Conservation (phyloP, 345 rosid genomes). For the Lumnitzera littorea region DNA sequence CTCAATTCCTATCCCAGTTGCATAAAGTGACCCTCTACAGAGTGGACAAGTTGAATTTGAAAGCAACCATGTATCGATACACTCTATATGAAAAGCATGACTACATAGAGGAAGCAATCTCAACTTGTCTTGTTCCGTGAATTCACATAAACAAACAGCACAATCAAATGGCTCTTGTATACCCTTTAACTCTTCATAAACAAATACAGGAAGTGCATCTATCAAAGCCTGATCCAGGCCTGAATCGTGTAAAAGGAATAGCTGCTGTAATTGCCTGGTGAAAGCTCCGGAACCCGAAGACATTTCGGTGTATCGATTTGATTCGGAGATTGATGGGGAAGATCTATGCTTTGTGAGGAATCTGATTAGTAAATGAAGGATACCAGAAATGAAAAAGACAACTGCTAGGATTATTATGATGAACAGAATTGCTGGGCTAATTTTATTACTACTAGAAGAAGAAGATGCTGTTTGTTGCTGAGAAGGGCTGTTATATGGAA, state of each 20-base stretch:
- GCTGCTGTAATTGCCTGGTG: constrained; percentile 81
- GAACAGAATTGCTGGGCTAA: constrained; percentile 60
- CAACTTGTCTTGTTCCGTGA: constrained; percentile 57
- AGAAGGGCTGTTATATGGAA: constrained; percentile 22
- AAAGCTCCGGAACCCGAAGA: constrained; percentile 52
- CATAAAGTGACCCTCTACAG: constrained; percentile 67
- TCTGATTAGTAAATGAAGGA: constrained; percentile 60
- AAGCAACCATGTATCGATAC: constrained; percentile 88
- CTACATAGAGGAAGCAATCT: constrained; percentile 78
- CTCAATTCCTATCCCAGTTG: constrained; percentile 41
- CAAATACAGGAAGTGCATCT: constrained; percentile 80
- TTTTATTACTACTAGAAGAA: constrained; percentile 29
- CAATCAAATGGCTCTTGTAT: constrained; percentile 84
- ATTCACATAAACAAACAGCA: constrained; percentile 82
- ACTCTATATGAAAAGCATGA: constrained; percentile 87
- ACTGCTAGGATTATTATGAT: constrained; percentile 56
- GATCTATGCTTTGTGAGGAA: constrained; percentile 51
- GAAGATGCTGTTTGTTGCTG: constrained; percentile 24
- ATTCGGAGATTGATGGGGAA: constrained; percentile 41
- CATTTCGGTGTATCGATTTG: constrained; percentile 45
- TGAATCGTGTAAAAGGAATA: constrained; percentile 84
- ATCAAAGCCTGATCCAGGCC: constrained; percentile 87
- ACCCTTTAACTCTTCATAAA: constrained; percentile 61
- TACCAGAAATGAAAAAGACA: constrained; percentile 56
- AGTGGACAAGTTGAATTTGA: constrained; percentile 93